Conservation (phyloP, 345 rosid species). For the Dipteronia sinensis region DNA sequence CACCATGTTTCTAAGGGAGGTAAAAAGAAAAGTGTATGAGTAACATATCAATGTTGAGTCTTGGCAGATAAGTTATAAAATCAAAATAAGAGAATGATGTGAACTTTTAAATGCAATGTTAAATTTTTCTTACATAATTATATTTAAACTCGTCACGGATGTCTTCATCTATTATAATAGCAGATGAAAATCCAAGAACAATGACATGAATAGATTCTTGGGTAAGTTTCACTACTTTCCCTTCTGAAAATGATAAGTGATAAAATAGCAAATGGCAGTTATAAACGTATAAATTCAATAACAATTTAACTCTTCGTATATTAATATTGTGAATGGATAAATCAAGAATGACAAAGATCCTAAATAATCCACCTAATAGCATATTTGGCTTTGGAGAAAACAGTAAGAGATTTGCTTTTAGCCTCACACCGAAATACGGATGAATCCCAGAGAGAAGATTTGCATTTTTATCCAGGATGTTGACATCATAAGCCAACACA, state of each 20-base stretch:
- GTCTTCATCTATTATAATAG: conserved; percentile 58
- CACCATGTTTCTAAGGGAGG: conserved; percentile 50
- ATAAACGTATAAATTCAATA: neutral
- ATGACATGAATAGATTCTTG: conserved; percentile 70
- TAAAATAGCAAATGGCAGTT: neutral
- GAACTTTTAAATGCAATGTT: neutral
- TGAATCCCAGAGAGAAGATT: conserved; percentile 65
- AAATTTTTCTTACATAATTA: conserved; percentile 40
- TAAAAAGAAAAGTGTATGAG: conserved; percentile 1
- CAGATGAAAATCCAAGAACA: conserved; percentile 88
- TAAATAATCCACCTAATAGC: conserved; percentile 56
- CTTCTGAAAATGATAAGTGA: conserved; percentile 48
- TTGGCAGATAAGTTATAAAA: neutral
- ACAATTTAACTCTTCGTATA: no score
- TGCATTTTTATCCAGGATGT: conserved; percentile 44
- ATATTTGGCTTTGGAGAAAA: conserved; percentile 77
- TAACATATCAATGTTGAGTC: neutral
- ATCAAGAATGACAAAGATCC: neutral
- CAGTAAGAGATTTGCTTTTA: conserved; percentile 57
- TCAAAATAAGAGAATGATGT: neutral
- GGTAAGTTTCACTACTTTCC: conserved; percentile 66
- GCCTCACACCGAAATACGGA: conserved; percentile 65
- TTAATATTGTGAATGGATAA: neutral
- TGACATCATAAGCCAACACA: conserved; percentile 67
- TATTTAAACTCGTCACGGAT: conserved; percentile 68